Evolutionary conservation across 1,284 basidiomycete species (phyloP).

Genomic region (Sutorius eximius): DNA sequence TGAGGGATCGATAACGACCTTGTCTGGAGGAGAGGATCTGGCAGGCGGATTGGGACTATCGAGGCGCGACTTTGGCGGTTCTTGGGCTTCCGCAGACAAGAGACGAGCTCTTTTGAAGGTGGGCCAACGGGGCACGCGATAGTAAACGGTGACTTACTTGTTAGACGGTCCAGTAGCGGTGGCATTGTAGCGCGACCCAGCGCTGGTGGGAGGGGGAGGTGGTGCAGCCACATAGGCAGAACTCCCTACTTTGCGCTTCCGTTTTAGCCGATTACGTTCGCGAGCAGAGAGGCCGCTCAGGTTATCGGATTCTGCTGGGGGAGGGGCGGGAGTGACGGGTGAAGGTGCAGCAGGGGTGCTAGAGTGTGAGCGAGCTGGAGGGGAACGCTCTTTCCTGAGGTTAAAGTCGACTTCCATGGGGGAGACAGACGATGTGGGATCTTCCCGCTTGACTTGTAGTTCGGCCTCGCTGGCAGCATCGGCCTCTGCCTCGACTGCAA

Average conservation of each 20-base stretch:
- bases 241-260: slow-evolving; percentile 88
- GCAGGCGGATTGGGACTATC: slow-evolving; percentile 51
- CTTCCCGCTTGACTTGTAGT: slow-evolving; percentile 40
- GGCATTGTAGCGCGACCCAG: slow-evolving; percentile 55
- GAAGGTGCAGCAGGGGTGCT: slow-evolving; percentile 59
- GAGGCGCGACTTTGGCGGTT: slow-evolving; percentile 47
- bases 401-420: slow-evolving; percentile 40
- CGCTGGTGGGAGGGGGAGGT: slow-evolving; percentile 56
- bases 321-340: slow-evolving; percentile 44
- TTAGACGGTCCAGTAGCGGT: slow-evolving; percentile 53
- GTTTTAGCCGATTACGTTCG: slow-evolving; percentile 87
- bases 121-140: slow-evolving; percentile 14
- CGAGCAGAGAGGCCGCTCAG: slow-evolving; percentile 69
- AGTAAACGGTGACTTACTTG: slow-evolving; percentile 48
- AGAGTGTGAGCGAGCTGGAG: slow-evolving; percentile 39
- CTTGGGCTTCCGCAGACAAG: slow-evolving; percentile 55
- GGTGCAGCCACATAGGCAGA: slow-evolving; percentile 72
- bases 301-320: slow-evolving; percentile 44
- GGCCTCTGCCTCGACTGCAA: slow-evolving; percentile 58
- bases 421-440: slow-evolving; percentile 33
- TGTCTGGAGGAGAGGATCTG: slow-evolving; percentile 48
- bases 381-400: slow-evolving; percentile 34
- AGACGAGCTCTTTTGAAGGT: slow-evolving; percentile 58
- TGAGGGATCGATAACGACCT: slow-evolving; percentile 70
- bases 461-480: slow-evolving; percentile 48